These are phyloP conservation scores for Heimioporus sp. DNA, from an alignment of 768 basidiomycete species.

Conservation along the genomic window DNA sequence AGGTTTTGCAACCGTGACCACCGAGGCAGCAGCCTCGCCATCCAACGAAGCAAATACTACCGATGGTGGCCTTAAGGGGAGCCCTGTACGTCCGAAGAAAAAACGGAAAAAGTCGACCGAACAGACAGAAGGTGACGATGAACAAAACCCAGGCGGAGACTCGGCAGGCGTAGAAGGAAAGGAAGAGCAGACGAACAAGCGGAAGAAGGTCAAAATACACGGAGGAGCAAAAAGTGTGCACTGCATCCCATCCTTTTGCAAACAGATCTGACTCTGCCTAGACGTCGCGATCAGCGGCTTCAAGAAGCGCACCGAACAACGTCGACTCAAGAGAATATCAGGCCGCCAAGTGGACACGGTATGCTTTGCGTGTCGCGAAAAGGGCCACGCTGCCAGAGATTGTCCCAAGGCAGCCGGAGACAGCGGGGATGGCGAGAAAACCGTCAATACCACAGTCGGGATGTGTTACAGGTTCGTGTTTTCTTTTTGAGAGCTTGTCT, in stretches of 20 bases:
- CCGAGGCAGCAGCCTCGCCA: not conserved
- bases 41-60: not conserved
- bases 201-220: conserved; percentile 31
- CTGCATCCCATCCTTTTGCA: not conserved
- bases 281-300: conserved; percentile 19
- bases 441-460: conserved; percentile 38
- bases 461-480: conserved; percentile 69
- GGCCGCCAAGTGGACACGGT: conserved; percentile 57
- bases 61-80: conserved; percentile 2
- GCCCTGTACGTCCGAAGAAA: conserved; percentile 43
- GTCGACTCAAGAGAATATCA: conserved; percentile 62
- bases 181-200: conserved; percentile 12
- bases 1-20: conserved; percentile 36
- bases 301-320: conserved; percentile 46
- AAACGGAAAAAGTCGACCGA: conserved; percentile 57
- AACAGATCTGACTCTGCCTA: conserved; percentile 25
- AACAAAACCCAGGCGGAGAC: conserved; percentile 17
- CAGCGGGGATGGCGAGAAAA: conserved; percentile 23
- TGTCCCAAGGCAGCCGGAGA: conserved; percentile 53
- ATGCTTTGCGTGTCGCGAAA: conserved; percentile 85
- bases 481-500: not conserved
- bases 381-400: conserved; percentile 80
- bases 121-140: conserved; percentile 13
- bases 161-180: conserved; percentile 15
- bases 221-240: conserved; percentile 22